Base-by-base conservation (phyloP, 1,284 basidiomycete genomes). In the Kalmanozyma brasiliensis region DNA sequence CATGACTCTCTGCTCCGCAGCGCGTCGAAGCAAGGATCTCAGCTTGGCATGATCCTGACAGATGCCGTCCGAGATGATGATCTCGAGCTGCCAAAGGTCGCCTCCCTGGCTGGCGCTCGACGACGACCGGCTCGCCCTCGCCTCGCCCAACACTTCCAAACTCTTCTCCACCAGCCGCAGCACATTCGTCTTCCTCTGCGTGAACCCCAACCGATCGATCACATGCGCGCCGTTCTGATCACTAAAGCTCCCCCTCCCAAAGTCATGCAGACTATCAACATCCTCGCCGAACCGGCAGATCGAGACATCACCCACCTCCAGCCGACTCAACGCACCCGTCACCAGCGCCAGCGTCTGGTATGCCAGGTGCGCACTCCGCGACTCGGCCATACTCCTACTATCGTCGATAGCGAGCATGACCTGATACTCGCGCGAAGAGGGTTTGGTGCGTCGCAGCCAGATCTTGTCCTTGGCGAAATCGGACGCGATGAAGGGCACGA, bases 381-480 rank as follows among this genome's bases (percentile, higher is more conserved):
- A 91, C 80, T 94, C 94, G 4, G 93, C 90, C 96, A 99, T 98
- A 33, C 93, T 96, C 38, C 90, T 89, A 17, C 93, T 96, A 85
- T 98, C 96, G 80, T 98, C 96, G 49, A 99, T 88, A 7, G 93
- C 91, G 49, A 99, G 87, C 41, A 98, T 87, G 3, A 99, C 90
- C 79, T 98, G 96, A 83, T 98, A 98, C 82, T 98, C 94, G 48
- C 96, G 88, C 78, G 92, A 89, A 76, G 91, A 93, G 0, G 96
- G 95, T 60, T 92, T 89, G 5, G 94, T 97, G 26, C 96, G 88
- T 24, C 96, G 89, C 30, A 98, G 86, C 96, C 96, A 99, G 76
- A 98, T 98, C 85, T 96, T 96, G 86, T 99, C 96, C 83, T 98
- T 98, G 56, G 94, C 97, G 85, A 94, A 99, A 84, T 99, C 96